Percentiles rank a stretch among this genome's conserved stretches.
Evolutionary conservation across 2,329 filamentous ascomycete genomes (phyloP).

Genomic region (Penicillium sp.): DNA sequence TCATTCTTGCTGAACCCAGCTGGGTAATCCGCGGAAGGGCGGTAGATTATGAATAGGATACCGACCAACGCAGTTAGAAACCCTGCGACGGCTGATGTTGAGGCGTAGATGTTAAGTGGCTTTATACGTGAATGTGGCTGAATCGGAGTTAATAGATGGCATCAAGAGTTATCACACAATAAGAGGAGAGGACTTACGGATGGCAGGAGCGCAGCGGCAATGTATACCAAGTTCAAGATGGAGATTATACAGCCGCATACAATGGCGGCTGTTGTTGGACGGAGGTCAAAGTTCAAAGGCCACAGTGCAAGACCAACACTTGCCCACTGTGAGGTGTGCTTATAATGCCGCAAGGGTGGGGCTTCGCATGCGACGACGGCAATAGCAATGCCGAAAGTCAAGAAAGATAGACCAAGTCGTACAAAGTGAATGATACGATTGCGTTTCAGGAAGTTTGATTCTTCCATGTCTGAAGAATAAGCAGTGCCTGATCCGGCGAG

Average conservation of each 20-base stretch:
- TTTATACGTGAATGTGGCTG: slow-evolving; percentile 39
- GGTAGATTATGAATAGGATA: slow-evolving; percentile 35
- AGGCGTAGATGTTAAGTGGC: slow-evolving; percentile 34
- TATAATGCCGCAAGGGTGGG: slow-evolving; percentile 41
- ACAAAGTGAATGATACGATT: slow-evolving; percentile 33
- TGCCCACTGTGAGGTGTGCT: slow-evolving; percentile 35
- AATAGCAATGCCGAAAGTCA: slow-evolving; percentile 31
- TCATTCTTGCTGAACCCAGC: slow-evolving; percentile 33
- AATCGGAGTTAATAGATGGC: background rate
- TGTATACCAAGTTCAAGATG: slow-evolving; percentile 33
- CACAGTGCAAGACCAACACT: slow-evolving; percentile 39
- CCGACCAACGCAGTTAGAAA: slow-evolving; percentile 36
- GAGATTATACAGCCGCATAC: slow-evolving; percentile 39
- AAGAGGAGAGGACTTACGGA: slow-evolving; percentile 30
- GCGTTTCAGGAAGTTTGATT: slow-evolving; percentile 37
- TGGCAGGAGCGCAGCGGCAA: slow-evolving; percentile 33
- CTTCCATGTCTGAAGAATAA: slow-evolving; percentile 37
- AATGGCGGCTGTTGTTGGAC: slow-evolving; percentile 39
- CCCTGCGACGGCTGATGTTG: slow-evolving; percentile 34
- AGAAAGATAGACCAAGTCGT: slow-evolving; percentile 34
- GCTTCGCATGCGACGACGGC: slow-evolving; percentile 38
- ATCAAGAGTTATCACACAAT: background rate
- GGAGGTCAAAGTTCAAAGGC: slow-evolving; percentile 43
- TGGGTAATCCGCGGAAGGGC: slow-evolving; percentile 29
- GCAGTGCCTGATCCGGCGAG: slow-evolving; percentile 30